Percentiles rank a stretch among this genome's conserved stretches.
Evolutionary conservation across 2,329 filamentous ascomycete species (phyloP).

Genomic region (Thielaviopsis cerberus): DNA sequence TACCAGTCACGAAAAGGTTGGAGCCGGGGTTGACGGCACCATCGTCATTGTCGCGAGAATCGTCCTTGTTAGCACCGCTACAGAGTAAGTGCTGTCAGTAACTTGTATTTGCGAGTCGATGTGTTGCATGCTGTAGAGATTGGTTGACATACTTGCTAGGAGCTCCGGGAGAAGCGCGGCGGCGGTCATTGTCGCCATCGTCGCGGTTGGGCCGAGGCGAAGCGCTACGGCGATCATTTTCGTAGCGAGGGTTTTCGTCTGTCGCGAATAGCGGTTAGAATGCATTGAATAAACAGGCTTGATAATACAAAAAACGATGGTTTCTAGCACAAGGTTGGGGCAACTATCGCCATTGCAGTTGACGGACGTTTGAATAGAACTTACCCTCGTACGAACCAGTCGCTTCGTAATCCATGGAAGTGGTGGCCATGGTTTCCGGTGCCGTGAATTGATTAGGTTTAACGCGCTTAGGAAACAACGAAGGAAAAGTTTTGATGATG

Average conservation of each 20-base stretch:
- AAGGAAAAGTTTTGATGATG: conserved; percentile 2
- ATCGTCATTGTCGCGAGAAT: conserved; percentile 47
- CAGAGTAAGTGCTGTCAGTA: conserved; percentile 13
- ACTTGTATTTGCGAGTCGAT: background rate
- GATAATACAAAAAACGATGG: background rate
- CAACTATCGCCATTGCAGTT: background rate
- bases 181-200: conserved; percentile 38
- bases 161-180: conserved; percentile 40
- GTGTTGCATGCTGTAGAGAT: conserved; percentile 18
- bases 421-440: conserved; percentile 35
- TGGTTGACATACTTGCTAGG: conserved; percentile 34
- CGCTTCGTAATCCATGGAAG: conserved; percentile 53
- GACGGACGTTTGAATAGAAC: background rate
- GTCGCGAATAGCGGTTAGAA: background rate
- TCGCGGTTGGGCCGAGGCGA: conserved; percentile 44
- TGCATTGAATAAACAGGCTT: background rate
- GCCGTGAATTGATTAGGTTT: conserved; percentile 14
- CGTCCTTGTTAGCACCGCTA: conserved; percentile 30
- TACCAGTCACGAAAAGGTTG: conserved; percentile 97
- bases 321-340: background rate
- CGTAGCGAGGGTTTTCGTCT: conserved; percentile 49
- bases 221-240: conserved; percentile 47
- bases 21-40: conserved; percentile 81
- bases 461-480: conserved; percentile 13
- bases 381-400: conserved; percentile 49